Conservation (phyloP, 2,329 filamentous ascomycete species). For the Pyrenochaeta sp. region DNA sequence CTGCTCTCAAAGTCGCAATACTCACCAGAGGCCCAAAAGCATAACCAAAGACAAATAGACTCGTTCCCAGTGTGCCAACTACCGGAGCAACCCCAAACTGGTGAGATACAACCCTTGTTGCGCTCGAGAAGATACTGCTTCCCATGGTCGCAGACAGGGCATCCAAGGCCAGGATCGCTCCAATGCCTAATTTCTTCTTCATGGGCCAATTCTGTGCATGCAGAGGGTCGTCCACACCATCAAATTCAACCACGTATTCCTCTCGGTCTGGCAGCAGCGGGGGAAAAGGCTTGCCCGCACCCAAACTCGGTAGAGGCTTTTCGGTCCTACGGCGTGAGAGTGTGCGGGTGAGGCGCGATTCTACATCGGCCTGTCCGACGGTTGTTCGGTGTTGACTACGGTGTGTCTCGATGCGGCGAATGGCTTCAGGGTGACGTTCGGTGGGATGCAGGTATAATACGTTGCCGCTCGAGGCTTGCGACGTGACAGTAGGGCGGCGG, state of each 20-base stretch:
- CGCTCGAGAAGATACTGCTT: constrained; percentile 54
- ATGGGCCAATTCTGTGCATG: constrained; percentile 90
- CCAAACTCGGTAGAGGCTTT: constrained; percentile 72
- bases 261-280: constrained; percentile 74
- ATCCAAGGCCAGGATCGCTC: constrained; percentile 75
- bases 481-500: constrained; percentile 28
- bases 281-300: constrained; percentile 76
- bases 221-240: constrained; percentile 81
- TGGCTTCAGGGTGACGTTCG: constrained; percentile 73
- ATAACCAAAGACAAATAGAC: constrained; percentile 48
- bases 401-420: constrained; percentile 76
- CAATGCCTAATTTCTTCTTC: constrained; percentile 76
- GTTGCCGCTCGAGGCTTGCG: constrained; percentile 27
- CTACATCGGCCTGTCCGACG: constrained; percentile 62
- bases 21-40: constrained; percentile 48
- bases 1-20: neutral
- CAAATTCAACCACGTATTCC: constrained; percentile 83
- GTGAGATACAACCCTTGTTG: constrained; percentile 33
- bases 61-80: constrained; percentile 45
- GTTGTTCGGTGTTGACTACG: constrained; percentile 75
- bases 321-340: constrained; percentile 46
- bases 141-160: constrained; percentile 76
- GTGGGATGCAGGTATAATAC: constrained; percentile 43
- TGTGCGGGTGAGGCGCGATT: constrained; percentile 54
- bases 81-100: constrained; percentile 42